These are phyloP conservation scores for Clavaria fumosa DNA, from an alignment of 768 basidiomycete species.

Conservation along the genomic window DNA sequence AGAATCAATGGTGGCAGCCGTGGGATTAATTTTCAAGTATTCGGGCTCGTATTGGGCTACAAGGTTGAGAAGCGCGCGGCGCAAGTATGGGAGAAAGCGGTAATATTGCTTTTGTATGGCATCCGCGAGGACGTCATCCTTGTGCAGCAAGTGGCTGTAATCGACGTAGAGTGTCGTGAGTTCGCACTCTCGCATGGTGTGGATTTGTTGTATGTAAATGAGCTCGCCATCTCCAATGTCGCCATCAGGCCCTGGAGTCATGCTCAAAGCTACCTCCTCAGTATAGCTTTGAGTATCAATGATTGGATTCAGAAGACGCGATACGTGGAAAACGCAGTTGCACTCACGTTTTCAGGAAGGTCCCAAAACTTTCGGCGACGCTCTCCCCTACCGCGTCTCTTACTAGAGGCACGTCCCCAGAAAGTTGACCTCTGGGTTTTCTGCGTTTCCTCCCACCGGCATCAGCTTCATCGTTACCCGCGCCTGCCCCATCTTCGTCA, in stretches of 20 bases:
- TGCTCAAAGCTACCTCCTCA: slow-evolving; percentile 60
- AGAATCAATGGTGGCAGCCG: slow-evolving; percentile 74
- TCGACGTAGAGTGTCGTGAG: slow-evolving; percentile 95
- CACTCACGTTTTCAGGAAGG: slow-evolving; percentile 79
- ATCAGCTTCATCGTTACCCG: slow-evolving; percentile 24
- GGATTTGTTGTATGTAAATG: slow-evolving; percentile 85
- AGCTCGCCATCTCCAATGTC: slow-evolving; percentile 44
- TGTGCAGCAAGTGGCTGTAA: slow-evolving; percentile 76
- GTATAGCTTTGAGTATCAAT: slow-evolving; percentile 67
- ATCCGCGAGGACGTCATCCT: slow-evolving; percentile 85
- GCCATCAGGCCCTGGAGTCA: slow-evolving; percentile 67
- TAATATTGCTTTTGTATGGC: slow-evolving; percentile 95
- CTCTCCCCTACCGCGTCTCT: slow-evolving; percentile 93
- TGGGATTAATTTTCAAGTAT: slow-evolving; percentile 89
- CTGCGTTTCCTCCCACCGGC: slow-evolving; percentile 24
- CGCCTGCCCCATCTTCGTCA: slow-evolving; percentile 39
- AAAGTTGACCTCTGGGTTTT: slow-evolving; percentile 33
- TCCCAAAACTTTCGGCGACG: slow-evolving; percentile 82
- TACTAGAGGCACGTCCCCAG: slow-evolving; percentile 69
- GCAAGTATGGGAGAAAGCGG: slow-evolving; percentile 88
- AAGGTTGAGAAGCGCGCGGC: slow-evolving; percentile 79
- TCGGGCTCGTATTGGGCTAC: slow-evolving; percentile 84
- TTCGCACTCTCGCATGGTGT: slow-evolving; percentile 88
- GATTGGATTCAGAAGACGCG: slow-evolving; percentile 6
- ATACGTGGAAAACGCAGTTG: slow-evolving; percentile 2